Percentiles rank a stretch among this genome's conserved stretches.
These are phyloP conservation scores for Luffa acutangula DNA, from an alignment of 306 rosid species.

Conservation along the genomic window DNA sequence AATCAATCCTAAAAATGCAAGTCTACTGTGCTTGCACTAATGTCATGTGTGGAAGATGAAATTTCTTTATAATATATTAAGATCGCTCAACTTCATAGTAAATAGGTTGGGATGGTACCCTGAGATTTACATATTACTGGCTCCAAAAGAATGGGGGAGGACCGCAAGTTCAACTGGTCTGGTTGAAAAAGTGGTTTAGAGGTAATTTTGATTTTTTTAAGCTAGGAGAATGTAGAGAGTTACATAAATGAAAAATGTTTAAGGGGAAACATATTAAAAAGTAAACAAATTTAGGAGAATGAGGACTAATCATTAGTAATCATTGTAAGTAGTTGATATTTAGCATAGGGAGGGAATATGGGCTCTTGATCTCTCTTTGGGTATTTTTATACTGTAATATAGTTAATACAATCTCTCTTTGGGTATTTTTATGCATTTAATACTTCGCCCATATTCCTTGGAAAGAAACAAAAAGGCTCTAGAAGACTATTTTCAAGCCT, in stretches of 20 bases:
- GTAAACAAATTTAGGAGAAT: neutral
- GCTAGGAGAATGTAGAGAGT: neutral
- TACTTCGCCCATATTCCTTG: no score
- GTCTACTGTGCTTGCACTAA: neutral
- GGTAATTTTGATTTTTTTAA: neutral
- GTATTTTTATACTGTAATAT: neutral
- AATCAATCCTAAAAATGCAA: neutral
- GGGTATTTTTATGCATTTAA: no score
- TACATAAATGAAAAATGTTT: neutral
- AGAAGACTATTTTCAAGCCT: no score
- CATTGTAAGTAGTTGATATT: neutral
- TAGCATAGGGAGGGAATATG: neutral
- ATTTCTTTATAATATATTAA: neutral
- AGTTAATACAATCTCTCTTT: neutral
- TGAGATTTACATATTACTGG: neutral
- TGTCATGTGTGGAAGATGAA: neutral
- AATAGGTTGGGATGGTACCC: neutral
- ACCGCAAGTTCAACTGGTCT: neutral
- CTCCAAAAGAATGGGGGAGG: neutral
- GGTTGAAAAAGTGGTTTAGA: neutral
- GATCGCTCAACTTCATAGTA: neutral
- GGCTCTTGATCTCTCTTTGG: neutral
- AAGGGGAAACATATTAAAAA: neutral
- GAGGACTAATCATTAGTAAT: neutral
- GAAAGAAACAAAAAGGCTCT: no score